phyloP scores from a whole-genome alignment of 352 stramenopile genomes.

The Globisporangium yorkense region DNA sequence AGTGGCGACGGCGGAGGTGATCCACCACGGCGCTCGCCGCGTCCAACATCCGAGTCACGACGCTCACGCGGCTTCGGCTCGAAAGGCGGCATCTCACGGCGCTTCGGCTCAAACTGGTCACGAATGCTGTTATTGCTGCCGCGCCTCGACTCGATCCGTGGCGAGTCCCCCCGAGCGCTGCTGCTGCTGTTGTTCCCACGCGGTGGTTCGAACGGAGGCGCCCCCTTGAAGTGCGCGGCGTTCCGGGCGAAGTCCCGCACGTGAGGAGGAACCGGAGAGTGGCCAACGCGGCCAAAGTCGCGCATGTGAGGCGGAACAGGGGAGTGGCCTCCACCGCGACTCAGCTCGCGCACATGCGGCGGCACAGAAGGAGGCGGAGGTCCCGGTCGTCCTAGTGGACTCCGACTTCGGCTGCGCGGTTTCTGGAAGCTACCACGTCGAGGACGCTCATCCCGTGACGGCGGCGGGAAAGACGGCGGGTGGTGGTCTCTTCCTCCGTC shows the following conservation, averaged over 20 bases:
- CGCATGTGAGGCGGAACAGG: neutral
- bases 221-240: neutral
- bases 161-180: neutral
- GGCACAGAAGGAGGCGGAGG: conserved; percentile 1
- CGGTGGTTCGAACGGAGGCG: conserved; percentile 4
- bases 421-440: conserved; percentile 4
- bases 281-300: conserved; percentile 1
- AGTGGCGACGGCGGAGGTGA: conserved; percentile 26
- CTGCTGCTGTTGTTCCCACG: neutral
- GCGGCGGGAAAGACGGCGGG: conserved; percentile 5
- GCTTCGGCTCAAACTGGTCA: neutral
- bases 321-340: neutral
- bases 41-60: conserved; percentile 4
- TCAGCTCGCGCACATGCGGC: neutral
- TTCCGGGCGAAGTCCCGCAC: neutral
- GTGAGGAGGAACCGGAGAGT: neutral
- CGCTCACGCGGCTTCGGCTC: conserved; percentile 2
- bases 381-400: conserved; percentile 1
- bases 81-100: conserved; percentile 2
- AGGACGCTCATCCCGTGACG: conserved; percentile 5
- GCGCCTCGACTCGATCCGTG: neutral
- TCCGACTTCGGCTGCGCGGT: conserved; percentile 11
- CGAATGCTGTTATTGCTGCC: neutral
- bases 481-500: conserved; percentile 15
- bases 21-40: conserved; percentile 7